These are phyloP conservation scores for Aspergillus novofumigatus DNA, from an alignment of 2,329 filamentous ascomycete genomes.

Conservation along the genomic window DNA sequence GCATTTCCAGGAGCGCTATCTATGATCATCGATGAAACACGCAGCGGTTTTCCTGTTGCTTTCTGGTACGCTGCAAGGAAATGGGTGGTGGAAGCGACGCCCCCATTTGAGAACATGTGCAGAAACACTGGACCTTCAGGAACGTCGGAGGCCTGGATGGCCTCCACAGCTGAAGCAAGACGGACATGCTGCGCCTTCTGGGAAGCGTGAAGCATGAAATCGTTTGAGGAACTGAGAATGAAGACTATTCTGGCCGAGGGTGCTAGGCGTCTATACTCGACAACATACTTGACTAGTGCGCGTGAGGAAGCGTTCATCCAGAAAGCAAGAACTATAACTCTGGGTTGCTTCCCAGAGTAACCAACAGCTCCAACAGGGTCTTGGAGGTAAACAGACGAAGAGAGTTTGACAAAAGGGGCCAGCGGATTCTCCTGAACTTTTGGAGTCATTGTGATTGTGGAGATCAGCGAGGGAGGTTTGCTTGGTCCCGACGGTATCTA, in stretches of 20 bases:
- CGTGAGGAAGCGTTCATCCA: constrained; percentile 47
- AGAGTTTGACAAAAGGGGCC: constrained; percentile 33
- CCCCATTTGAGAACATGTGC: constrained; percentile 51
- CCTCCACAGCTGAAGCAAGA: constrained; percentile 33
- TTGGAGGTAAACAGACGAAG: constrained; percentile 37
- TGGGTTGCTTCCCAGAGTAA: constrained; percentile 10
- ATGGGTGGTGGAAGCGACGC: constrained; percentile 36
- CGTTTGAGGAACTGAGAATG: constrained; percentile 32
- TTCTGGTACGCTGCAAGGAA: constrained; percentile 38
- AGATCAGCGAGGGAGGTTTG: not conserved
- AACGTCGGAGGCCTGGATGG: constrained; percentile 24
- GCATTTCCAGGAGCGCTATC: constrained; percentile 45
- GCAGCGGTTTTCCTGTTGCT: constrained; percentile 31
- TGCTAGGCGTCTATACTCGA: constrained; percentile 40
- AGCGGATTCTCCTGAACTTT: constrained; percentile 12
- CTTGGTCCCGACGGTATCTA: not conserved
- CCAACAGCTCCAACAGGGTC: constrained; percentile 22
- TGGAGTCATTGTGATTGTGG: constrained; percentile 5
- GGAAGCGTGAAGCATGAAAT: constrained; percentile 29
- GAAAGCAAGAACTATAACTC: constrained; percentile 43
- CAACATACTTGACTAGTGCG: constrained; percentile 47
- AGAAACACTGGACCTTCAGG: constrained; percentile 32
- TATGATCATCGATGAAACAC: constrained; percentile 40
- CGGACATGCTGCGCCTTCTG: constrained; percentile 22
- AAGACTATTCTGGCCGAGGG: constrained; percentile 43